Evolutionary conservation across 2,329 filamentous ascomycete species (phyloP).

Genomic region (Laburnicola sp.): DNA sequence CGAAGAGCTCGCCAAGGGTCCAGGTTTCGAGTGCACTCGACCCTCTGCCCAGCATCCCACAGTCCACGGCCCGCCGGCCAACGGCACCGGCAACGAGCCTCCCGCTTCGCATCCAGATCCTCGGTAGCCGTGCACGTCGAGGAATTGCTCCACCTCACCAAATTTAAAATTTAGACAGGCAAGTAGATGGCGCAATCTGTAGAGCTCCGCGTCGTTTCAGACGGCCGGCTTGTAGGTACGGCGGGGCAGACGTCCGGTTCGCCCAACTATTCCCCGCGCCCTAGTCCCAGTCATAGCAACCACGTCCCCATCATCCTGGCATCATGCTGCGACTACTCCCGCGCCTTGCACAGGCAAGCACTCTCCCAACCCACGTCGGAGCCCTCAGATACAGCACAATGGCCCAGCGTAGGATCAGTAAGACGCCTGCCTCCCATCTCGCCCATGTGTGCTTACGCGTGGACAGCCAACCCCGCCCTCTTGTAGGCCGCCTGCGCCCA

Average conservation of each 20-base stretch:
- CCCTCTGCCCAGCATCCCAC: neutral
- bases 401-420: constrained; percentile 38
- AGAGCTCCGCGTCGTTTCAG: neutral
- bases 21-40: constrained; percentile 1
- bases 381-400: constrained; percentile 22
- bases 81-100: constrained; percentile 2
- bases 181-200: neutral
- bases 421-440: constrained; percentile 17
- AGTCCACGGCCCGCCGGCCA: neutral
- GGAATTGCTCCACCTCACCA: neutral
- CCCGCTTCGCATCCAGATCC: neutral
- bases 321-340: constrained; percentile 14
- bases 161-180: neutral
- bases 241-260: neutral
- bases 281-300: neutral
- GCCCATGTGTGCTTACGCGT: constrained; percentile 27
- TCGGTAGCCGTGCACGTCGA: neutral
- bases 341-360: constrained; percentile 13
- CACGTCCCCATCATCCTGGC: constrained; percentile 11
- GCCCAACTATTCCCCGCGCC: neutral
- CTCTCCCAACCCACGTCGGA: neutral
- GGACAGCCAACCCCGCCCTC: constrained; percentile 45
- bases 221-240: neutral
- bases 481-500: constrained; percentile 36
- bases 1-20: neutral